These are phyloP conservation scores for Ophiostoma perfectum DNA, from an alignment of 2,329 filamentous ascomycete species.

Conservation along the genomic window DNA sequence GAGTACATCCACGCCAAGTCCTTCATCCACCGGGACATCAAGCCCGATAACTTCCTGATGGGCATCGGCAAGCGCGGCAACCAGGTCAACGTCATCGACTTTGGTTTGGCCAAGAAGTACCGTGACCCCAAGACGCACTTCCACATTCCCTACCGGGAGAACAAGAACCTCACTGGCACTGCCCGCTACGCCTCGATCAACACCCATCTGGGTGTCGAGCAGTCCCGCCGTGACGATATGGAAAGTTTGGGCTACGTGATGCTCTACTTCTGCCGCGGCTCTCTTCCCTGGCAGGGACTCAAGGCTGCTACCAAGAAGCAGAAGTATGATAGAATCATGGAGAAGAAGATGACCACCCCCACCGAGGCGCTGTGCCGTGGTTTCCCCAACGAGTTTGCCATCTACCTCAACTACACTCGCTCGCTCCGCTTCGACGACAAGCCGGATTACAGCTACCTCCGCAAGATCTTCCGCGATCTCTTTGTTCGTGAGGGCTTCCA, in stretches of 20 bases:
- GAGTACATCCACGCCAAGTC: conserved; percentile 99
- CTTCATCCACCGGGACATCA: conserved; percentile 99
- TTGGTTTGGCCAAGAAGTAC: conserved; percentile 99
- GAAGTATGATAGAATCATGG: conserved; percentile 99
- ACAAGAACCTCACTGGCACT: conserved; percentile 99
- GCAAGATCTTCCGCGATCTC: conserved; percentile 99
- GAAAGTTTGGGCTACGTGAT: conserved; percentile 98
- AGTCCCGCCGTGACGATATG: conserved; percentile 99
- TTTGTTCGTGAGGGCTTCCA: conserved; percentile 99
- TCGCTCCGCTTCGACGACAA: conserved; percentile 99
- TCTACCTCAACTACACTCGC: conserved; percentile 98
- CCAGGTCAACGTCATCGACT: conserved; percentile 99
- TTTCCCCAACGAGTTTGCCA: conserved; percentile 98
- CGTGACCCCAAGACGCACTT: conserved; percentile 99
- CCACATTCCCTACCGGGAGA: conserved; percentile 99
- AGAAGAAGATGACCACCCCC: conserved; percentile 99
- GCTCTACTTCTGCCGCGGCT: conserved; percentile 99
- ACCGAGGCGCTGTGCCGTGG: conserved; percentile 98
- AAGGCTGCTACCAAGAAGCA: conserved; percentile 43
- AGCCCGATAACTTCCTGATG: conserved; percentile 99
- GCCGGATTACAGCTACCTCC: conserved; percentile 98
- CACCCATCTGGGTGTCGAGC: conserved; percentile 95
- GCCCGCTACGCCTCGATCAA: conserved; percentile 99
- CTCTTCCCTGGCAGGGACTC: conserved; percentile 56
- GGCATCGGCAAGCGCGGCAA: conserved; percentile 98